Evolutionary conservation across 2,329 filamentous ascomycete species (phyloP).

Genomic region (Ophiostoma sp.): DNA sequence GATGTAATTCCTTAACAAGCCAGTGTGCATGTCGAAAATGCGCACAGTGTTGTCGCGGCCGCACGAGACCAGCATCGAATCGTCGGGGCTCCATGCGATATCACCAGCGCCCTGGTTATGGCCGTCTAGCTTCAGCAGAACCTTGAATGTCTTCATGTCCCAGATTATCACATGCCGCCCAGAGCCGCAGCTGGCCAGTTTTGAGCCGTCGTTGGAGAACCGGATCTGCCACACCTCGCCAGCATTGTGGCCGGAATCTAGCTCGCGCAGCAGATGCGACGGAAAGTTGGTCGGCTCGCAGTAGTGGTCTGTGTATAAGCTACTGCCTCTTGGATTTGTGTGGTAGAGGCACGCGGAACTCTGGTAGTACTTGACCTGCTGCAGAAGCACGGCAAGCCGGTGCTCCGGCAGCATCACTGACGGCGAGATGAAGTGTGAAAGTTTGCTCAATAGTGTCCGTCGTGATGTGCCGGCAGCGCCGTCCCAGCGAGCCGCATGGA

Average conservation of each 20-base stretch:
- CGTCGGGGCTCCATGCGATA: slow-evolving; percentile 87
- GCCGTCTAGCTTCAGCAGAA: slow-evolving; percentile 57
- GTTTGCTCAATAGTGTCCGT: slow-evolving; percentile 66
- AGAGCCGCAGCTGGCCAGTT: slow-evolving; percentile 74
- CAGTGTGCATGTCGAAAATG: slow-evolving; percentile 70
- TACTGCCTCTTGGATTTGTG: slow-evolving; percentile 71
- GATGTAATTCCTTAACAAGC: slow-evolving; percentile 57
- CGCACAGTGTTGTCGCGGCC: slow-evolving; percentile 67
- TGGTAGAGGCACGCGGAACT: slow-evolving; percentile 83
- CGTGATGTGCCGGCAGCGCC: slow-evolving; percentile 72
- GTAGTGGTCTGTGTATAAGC: slow-evolving; percentile 80
- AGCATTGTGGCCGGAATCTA: slow-evolving; percentile 56
- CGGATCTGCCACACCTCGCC: slow-evolving; percentile 89
- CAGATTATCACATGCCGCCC: slow-evolving; percentile 75
- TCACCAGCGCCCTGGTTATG: slow-evolving; percentile 71
- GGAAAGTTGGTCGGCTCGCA: slow-evolving; percentile 81
- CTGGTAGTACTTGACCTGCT: slow-evolving; percentile 78
- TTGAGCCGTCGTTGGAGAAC: slow-evolving; percentile 82
- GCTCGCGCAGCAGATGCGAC: slow-evolving; percentile 61
- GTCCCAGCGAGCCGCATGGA: slow-evolving; percentile 75
- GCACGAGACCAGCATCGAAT: slow-evolving; percentile 79
- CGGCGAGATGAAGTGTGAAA: slow-evolving; percentile 90
- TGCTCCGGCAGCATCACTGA: slow-evolving; percentile 96
- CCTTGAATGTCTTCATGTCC: slow-evolving; percentile 64
- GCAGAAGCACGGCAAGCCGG: slow-evolving; percentile 71